Evolutionary conservation across 768 basidiomycete genomes (phyloP).

Genomic region (Boletellus sp.): DNA sequence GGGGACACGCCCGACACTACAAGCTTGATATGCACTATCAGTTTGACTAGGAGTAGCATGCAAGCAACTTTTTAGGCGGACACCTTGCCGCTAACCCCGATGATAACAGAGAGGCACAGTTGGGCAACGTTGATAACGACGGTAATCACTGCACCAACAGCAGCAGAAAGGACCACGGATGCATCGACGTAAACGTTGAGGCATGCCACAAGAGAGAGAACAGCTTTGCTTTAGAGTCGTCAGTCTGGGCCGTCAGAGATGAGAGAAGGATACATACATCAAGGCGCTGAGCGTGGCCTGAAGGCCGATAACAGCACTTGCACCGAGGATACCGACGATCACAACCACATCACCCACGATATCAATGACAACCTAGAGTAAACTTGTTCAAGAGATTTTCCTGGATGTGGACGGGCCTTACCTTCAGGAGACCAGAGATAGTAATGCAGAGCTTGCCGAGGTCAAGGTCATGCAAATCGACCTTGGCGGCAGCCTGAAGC

Average conservation of each 20-base stretch:
- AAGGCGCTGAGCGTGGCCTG: conserved; percentile 3
- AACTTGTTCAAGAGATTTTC: too few species aligned
- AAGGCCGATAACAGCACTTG: background rate
- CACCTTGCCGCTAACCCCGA: background rate
- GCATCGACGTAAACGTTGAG: conserved; percentile 6
- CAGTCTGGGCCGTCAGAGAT: background rate
- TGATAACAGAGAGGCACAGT: conserved; percentile 4
- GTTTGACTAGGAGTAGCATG: background rate
- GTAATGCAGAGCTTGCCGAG: conserved; percentile 4
- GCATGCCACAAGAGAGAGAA: conserved; percentile 10
- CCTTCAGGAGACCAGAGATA: conserved; percentile 4
- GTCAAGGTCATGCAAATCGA: conserved; percentile 10
- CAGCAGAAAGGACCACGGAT: background rate
- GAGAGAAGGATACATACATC: conserved; percentile 8
- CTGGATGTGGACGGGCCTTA: background rate
- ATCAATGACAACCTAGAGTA: background rate
- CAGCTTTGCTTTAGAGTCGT: background rate
- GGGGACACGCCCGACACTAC: conserved; percentile 7
- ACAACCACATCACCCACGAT: conserved; percentile 7
- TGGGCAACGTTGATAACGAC: background rate
- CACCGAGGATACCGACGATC: background rate
- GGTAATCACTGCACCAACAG: conserved; percentile 8
- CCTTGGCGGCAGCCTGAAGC: conserved; percentile 3
- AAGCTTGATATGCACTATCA: conserved; percentile 11
- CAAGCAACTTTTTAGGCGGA: background rate